Percentiles rank a stretch among this genome's conserved stretches.
Evolutionary conservation across 257 asterid genomes (phyloP).

Genomic region (Ajuga chamaepitys): DNA sequence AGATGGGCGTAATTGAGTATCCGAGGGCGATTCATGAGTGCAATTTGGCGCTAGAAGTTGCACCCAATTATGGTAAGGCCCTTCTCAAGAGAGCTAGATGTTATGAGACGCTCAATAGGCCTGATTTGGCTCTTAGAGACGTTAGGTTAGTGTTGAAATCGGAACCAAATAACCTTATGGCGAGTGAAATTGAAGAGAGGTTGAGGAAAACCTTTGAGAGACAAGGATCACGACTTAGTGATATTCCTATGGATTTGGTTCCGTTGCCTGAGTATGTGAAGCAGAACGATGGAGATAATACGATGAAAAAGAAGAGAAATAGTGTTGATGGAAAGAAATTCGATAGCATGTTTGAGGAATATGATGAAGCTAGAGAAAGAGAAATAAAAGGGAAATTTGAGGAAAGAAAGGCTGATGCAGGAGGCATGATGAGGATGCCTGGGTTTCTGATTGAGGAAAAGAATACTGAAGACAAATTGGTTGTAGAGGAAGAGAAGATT

Average conservation of each 20-base stretch:
- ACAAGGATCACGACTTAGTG: slow-evolving; percentile 34
- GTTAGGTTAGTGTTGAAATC: slow-evolving; percentile 43
- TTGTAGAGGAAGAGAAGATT: slow-evolving; percentile 61
- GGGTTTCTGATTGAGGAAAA: slow-evolving; percentile 16
- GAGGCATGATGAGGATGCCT: not conserved
- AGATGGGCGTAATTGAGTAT: slow-evolving; percentile 61
- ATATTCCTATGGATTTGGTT: slow-evolving; percentile 31
- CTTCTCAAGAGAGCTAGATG: slow-evolving; percentile 84
- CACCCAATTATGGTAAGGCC: slow-evolving; percentile 74
- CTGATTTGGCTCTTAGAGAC: slow-evolving; percentile 69
- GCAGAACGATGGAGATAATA: slow-evolving; percentile 37
- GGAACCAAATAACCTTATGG: slow-evolving; percentile 82
- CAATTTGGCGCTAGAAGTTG: slow-evolving; percentile 77
- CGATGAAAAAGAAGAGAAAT: slow-evolving; percentile 28
- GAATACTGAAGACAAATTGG: slow-evolving; percentile 38
- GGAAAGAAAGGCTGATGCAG: slow-evolving; percentile 11
- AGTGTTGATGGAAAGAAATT: slow-evolving; percentile 25
- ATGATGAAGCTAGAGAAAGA: slow-evolving; percentile 7
- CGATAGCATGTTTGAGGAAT: slow-evolving; percentile 6
- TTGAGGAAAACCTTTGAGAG: slow-evolving; percentile 46
- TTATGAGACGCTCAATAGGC: slow-evolving; percentile 65
- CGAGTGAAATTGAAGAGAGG: slow-evolving; percentile 62
- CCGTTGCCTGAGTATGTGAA: slow-evolving; percentile 47
- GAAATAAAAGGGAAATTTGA: not conserved
- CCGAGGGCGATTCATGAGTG: slow-evolving; percentile 82